Evolutionary conservation across 139 green algal genomes (phyloP), one percentile per base, ranked within the genome.

Genomic region (Volvox africanus): DNA sequence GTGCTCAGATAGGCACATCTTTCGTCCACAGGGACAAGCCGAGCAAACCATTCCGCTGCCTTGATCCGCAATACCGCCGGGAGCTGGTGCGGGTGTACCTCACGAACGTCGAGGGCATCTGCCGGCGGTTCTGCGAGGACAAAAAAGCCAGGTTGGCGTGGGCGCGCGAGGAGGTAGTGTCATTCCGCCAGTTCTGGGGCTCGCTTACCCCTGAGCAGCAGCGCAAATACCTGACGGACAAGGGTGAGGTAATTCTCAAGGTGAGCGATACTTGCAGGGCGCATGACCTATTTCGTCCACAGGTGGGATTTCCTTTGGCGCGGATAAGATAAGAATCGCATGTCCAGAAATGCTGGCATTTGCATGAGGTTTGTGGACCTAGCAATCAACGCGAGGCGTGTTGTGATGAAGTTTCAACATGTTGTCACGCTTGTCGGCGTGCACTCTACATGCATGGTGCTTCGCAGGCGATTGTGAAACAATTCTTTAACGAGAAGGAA

Each of bases 401-500:
- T 55, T 9, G 9, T 55, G 44, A 55, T 55, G 44, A 55, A 9
- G 44, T 55, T 9, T 55, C 44, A 55, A 14, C 44, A 55, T 55
- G 9, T 55, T 55, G 9, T 55, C 44, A 55, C 44, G 9, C 44
- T 14, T 55, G 44, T 55, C 44, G 44, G 44, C 44, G 44, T 55
- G 44, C 5, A 55, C 44, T 55, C 44, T 5, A 55, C 9, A 55
- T 75, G 67, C 67, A 28, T 75, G 22, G 26, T 19, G 19, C 33
- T 19, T 19, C 92, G 68, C 93, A 97, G 95, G 97, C 94, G 22
- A 82, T 99, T 33, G 97, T 99, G 35, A 99, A 99, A 94, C 95
- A 96, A 71, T 99, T 99, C 92, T 99, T 99, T 95, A 99, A 99
- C 91, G 98, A 99, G 94, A 99, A 99, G 92, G 98, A 99, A 94